Percentiles rank a stretch among this genome's conserved stretches.
phyloP scores from a whole-genome alignment of 495 filamentous ascomycete species.

The Podospora tetraspora region DNA sequence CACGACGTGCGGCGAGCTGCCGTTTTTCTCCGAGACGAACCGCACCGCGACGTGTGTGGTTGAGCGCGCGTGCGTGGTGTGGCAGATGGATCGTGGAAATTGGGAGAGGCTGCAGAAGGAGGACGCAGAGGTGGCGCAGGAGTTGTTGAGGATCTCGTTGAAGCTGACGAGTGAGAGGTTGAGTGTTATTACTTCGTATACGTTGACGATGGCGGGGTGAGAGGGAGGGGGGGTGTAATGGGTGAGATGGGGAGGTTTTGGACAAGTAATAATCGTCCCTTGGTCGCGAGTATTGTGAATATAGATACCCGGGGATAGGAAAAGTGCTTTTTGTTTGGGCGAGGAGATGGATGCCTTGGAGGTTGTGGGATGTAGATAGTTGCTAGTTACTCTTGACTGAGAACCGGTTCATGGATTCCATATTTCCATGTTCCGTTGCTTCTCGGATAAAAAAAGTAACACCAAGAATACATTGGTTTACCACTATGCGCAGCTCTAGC shows the following conservation, averaged over 20 bases:
- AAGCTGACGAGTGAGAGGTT: constrained; percentile 88
- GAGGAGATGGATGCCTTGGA: not conserved
- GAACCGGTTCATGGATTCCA: no score
- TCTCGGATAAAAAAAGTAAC: not conserved
- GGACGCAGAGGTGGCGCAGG: constrained; percentile 70
- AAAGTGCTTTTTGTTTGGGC: not conserved
- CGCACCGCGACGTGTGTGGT: constrained; percentile 81
- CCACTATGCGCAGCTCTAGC: not conserved
- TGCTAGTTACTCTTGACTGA: not conserved
- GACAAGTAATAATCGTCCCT: not conserved
- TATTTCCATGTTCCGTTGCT: not conserved
- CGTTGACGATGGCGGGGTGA: constrained; percentile 35
- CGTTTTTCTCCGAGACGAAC: constrained; percentile 86
- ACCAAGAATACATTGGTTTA: not conserved
- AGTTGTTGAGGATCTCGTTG: constrained; percentile 75
- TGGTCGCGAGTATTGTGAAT: not conserved
- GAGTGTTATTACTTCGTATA: constrained; percentile 71
- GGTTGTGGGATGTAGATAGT: not conserved
- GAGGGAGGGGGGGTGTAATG: not conserved
- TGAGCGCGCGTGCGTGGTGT: constrained; percentile 75
- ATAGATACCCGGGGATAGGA: not conserved
- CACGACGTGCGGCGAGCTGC: constrained; percentile 90
- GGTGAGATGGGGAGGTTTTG: constrained; percentile 4
- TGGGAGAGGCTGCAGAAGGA: constrained; percentile 67
- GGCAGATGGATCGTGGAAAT: constrained; percentile 63